Evolutionary conservation across 2,329 filamentous ascomycete species (phyloP).

Genomic region (Ophiostoma sp.): DNA sequence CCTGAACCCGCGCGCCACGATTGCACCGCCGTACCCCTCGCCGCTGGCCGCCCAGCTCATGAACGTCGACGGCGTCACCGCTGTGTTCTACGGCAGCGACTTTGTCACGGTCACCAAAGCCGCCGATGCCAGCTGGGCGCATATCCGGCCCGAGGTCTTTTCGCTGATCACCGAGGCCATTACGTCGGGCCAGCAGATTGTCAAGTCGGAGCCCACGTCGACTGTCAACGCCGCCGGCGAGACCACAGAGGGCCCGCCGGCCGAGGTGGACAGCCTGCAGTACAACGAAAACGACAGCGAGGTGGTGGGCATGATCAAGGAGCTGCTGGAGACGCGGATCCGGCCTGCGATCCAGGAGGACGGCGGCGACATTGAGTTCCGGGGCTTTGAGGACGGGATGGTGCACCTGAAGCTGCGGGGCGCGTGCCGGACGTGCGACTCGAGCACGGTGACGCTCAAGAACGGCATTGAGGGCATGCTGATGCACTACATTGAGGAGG

Average conservation of each 20-base stretch:
- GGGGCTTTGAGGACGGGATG: conserved; percentile 79
- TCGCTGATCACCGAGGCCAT: conserved; percentile 90
- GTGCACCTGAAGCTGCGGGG: conserved; percentile 85
- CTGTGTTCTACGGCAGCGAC: conserved; percentile 88
- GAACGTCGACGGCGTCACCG: conserved; percentile 89
- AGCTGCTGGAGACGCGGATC: conserved; percentile 90
- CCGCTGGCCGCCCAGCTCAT: conserved; percentile 85
- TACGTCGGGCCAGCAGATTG: conserved; percentile 74
- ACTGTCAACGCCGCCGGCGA: neutral
- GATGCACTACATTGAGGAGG: conserved; percentile 97
- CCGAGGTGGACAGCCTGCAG: conserved; percentile 61
- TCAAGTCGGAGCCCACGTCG: conserved; percentile 54
- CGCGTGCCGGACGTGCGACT: conserved; percentile 92
- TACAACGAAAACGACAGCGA: conserved; percentile 91
- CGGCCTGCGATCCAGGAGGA: conserved; percentile 95
- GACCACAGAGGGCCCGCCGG: conserved; percentile 38
- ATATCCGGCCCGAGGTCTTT: conserved; percentile 93
- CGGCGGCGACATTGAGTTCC: conserved; percentile 93
- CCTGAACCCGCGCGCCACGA: conserved; percentile 77
- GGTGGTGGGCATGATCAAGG: conserved; percentile 97
- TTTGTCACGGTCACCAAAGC: conserved; percentile 97
- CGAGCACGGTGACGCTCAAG: conserved; percentile 91
- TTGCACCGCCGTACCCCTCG: conserved; percentile 83
- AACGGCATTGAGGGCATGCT: conserved; percentile 98
- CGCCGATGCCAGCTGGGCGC: conserved; percentile 81